A percentile compares a stretch with the other conserved stretches of the same genome.
phyloP scores from a whole-genome alignment of 495 filamentous ascomycete genomes.

The Chaetomidium leptoderma region DNA sequence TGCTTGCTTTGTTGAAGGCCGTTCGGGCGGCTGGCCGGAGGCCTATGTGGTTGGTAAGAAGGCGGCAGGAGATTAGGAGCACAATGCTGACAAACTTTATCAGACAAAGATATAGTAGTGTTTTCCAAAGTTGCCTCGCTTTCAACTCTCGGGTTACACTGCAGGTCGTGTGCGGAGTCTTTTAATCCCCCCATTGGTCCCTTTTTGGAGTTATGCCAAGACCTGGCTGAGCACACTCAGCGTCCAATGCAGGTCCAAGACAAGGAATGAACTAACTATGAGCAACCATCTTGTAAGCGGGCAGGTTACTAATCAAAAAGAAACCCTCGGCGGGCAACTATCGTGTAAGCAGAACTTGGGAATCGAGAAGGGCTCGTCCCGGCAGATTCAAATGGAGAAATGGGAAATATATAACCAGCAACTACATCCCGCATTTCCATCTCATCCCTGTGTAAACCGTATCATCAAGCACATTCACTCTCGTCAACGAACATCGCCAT shows the following conservation, averaged over 20 bases:
- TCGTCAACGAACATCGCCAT: background rate
- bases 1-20: background rate
- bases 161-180: background rate
- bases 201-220: too few species aligned
- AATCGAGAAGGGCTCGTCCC: background rate
- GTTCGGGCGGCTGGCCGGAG: background rate
- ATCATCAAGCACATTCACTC: background rate
- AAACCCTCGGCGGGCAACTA: too few species aligned
- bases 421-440: background rate
- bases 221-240: too few species aligned
- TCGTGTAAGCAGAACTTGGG: background rate
- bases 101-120: background rate
- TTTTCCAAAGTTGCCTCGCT: background rate
- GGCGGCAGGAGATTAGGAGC: background rate
- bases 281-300: too few species aligned
- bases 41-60: background rate
- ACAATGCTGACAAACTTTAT: slow-evolving; percentile 3
- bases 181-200: background rate
- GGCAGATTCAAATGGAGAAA: background rate
- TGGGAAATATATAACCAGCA: background rate
- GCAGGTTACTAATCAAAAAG: too few species aligned
- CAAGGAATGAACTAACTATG: too few species aligned
- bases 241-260: too few species aligned
- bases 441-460: background rate
- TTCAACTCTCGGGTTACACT: background rate